phyloP scores from a whole-genome alignment of 768 basidiomycete genomes.

The Kwoniella heveanensis region DNA sequence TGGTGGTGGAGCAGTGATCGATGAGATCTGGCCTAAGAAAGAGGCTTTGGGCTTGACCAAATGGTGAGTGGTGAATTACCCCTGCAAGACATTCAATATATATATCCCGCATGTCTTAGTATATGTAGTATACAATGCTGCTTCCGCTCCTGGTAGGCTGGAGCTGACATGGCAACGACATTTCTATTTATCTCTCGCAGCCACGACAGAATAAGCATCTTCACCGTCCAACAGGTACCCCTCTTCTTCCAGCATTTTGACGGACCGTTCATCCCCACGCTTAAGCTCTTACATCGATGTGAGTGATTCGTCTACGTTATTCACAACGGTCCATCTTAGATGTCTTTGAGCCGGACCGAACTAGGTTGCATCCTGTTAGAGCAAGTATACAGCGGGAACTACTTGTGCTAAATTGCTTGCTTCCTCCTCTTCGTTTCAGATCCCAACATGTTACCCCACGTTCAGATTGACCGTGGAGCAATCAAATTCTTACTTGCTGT shows the following conservation, averaged over 20 bases:
- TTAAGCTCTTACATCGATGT: conserved; percentile 92
- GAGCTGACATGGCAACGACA: no score
- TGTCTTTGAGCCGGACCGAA: no score
- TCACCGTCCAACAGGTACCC: conserved; percentile 81
- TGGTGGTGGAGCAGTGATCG: conserved; percentile 68
- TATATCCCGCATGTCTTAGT: no score
- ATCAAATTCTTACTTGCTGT: conserved; percentile 93
- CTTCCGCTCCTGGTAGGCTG: no score
- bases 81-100: no score
- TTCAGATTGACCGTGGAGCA: conserved; percentile 91
- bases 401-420: no score
- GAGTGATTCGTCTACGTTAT: conserved; percentile 40
- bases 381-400: no score
- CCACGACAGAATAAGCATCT: conserved; percentile 93
- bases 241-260: conserved; percentile 96
- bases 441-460: conserved; percentile 83
- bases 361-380: no score
- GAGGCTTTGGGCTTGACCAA: conserved; percentile 89
- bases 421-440: no score
- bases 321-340: no score
- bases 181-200: conserved; percentile 60
- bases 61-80: conserved; percentile 68
- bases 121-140: no score
- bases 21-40: conserved; percentile 98
- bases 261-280: conserved; percentile 84